Conservation (phyloP, 306 rosid species). For the Canavalia gladiata region DNA sequence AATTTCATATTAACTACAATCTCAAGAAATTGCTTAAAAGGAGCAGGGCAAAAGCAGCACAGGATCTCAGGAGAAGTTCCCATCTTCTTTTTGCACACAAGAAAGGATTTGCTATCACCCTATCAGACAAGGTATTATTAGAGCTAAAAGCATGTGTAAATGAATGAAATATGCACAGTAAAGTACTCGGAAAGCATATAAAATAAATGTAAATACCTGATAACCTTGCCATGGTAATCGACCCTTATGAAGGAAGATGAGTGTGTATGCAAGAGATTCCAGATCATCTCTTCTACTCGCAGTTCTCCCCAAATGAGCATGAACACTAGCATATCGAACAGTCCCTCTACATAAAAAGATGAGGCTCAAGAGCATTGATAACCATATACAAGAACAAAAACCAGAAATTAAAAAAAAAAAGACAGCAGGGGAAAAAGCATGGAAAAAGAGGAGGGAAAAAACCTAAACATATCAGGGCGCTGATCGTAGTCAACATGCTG, state of each 20-base stretch:
- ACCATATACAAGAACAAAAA: slow-evolving; percentile 12
- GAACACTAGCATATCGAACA: slow-evolving; percentile 97
- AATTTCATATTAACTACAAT: slow-evolving; percentile 93
- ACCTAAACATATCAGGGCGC: slow-evolving; percentile 98
- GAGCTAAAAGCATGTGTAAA: neutral
- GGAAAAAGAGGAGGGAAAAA: neutral
- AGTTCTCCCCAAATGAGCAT: slow-evolving; percentile 98
- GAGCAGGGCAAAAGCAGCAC: slow-evolving; percentile 92
- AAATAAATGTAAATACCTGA: slow-evolving; percentile 62
- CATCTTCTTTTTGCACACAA: slow-evolving; percentile 97
- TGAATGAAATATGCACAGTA: slow-evolving; percentile 13
- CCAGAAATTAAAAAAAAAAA: slow-evolving; percentile 51
- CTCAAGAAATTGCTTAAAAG: slow-evolving; percentile 89
- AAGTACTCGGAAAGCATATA: slow-evolving; percentile 37
- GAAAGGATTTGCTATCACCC: slow-evolving; percentile 94
- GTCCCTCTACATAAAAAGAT: slow-evolving; percentile 71
- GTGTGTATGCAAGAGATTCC: slow-evolving; percentile 95
- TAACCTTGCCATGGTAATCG: slow-evolving; percentile 98
- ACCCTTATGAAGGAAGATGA: slow-evolving; percentile 89
- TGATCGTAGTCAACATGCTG: slow-evolving; percentile 94
- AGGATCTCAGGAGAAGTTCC: slow-evolving; percentile 93
- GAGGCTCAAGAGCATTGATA: slow-evolving; percentile 14
- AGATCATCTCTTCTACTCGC: slow-evolving; percentile 99
- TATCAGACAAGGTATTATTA: slow-evolving; percentile 47
- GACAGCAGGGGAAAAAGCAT: neutral